phyloP scores from a whole-genome alignment of 1,284 basidiomycete genomes.

The Tausonia pullulans region DNA sequence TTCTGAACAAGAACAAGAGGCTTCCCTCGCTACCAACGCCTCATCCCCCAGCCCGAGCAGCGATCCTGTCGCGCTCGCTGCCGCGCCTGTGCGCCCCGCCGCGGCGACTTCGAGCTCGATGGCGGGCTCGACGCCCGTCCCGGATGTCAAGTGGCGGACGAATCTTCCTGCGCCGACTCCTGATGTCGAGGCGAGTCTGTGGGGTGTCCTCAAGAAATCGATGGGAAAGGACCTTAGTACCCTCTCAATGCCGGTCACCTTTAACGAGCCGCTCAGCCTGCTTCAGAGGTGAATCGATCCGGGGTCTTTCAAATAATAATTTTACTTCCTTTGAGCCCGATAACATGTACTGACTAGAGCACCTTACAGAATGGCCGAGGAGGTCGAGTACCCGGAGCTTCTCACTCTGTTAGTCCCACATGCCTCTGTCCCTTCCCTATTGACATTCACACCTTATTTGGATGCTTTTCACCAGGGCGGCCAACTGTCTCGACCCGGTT shows the following conservation, averaged over 20 bases:
- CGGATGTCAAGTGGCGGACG: constrained; percentile 41
- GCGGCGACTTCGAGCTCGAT: no score
- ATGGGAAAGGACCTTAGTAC: constrained; percentile 83
- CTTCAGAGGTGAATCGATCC: constrained; percentile 47
- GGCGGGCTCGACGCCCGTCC: neutral
- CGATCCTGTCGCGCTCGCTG: neutral
- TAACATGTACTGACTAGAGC: neutral
- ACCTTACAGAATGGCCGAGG: constrained; percentile 46
- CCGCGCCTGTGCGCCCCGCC: no score
- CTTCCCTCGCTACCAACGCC: neutral
- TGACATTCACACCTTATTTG: neutral
- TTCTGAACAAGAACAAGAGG: neutral
- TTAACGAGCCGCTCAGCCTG: constrained; percentile 77
- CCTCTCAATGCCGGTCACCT: constrained; percentile 71
- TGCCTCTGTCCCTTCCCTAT: neutral
- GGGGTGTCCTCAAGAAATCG: constrained; percentile 79
- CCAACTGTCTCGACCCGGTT: constrained; percentile 47
- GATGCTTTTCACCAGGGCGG: constrained; percentile 41
- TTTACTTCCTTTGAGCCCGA: constrained; percentile 24
- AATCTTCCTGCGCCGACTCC: constrained; percentile 46
- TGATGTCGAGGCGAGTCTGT: constrained; percentile 75
- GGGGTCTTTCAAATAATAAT: no score
- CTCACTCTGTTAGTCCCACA: constrained; percentile 36
- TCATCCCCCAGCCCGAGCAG: neutral
- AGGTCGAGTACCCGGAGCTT: constrained; percentile 65